Evolutionary conservation across 371 early-diverging fungal genomes (phyloP).

Genomic region (Mucor racemosus): DNA sequence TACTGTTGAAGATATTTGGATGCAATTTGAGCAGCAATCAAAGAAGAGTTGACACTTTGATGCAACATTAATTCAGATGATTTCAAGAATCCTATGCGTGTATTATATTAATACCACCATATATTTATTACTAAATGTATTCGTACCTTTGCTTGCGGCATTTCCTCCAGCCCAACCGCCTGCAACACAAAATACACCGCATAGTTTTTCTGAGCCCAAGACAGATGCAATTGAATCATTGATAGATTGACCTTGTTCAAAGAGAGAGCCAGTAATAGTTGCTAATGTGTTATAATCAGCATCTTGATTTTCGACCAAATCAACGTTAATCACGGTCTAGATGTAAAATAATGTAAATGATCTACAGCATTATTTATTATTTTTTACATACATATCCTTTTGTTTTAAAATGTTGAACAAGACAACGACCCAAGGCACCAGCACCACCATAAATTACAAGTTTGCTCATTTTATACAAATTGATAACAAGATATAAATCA

Average conservation of each 20-base stretch:
- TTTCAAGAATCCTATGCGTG: constrained; percentile 68
- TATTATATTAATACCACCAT: no score
- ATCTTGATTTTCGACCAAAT: constrained; percentile 72
- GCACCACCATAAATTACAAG: constrained; percentile 91
- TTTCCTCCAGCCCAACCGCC: constrained; percentile 99
- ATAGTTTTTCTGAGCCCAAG: constrained; percentile 59
- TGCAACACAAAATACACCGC: constrained; percentile 91
- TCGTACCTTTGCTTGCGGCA: constrained; percentile 67
- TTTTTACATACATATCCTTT: constrained; percentile 69
- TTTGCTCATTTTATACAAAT: constrained; percentile 45
- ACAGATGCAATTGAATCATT: constrained; percentile 38
- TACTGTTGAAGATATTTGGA: constrained; percentile 76
- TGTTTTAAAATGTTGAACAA: constrained; percentile 73
- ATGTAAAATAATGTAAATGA: constrained; percentile 7
- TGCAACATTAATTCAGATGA: constrained; percentile 76
- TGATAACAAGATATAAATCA: constrained; percentile 8
- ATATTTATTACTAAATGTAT: no score
- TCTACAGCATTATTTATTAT: neutral
- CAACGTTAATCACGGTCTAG: constrained; percentile 81
- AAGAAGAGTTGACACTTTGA: constrained; percentile 84
- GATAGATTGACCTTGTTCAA: constrained; percentile 66
- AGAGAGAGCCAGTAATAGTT: constrained; percentile 45
- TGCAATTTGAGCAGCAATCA: constrained; percentile 85
- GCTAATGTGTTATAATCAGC: constrained; percentile 76
- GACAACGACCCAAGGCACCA: constrained; percentile 87